A percentile compares a stretch with the other conserved stretches of the same genome.
These are phyloP conservation scores for Zygosaccharomyces bailii DNA, from an alignment of 805 yeast species.

Conservation along the genomic window DNA sequence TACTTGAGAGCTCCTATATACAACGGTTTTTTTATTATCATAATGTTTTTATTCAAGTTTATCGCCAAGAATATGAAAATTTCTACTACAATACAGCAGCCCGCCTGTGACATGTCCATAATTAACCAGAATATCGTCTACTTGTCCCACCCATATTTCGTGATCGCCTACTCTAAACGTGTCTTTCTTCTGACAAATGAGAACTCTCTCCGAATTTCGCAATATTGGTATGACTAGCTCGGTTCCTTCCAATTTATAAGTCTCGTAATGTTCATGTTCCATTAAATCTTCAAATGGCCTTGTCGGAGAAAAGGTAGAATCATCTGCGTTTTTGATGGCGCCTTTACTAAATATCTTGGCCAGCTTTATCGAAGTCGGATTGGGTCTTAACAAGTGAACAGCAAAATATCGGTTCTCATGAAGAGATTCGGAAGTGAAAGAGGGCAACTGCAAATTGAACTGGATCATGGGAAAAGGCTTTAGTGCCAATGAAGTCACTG, in stretches of 20 bases:
- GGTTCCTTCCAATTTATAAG: constrained; percentile 24
- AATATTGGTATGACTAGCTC: constrained; percentile 51
- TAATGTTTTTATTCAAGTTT: constrained; percentile 18
- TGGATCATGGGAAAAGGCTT: constrained; percentile 75
- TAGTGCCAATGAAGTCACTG: constrained; percentile 78
- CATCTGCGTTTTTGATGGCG: constrained; percentile 35
- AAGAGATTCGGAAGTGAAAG: constrained; percentile 67
- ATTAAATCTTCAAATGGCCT: constrained; percentile 52
- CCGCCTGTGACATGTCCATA: constrained; percentile 52
- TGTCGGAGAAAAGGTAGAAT: constrained; percentile 34
- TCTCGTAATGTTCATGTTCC: constrained; percentile 35
- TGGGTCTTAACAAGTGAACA: constrained; percentile 71
- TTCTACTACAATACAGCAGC: constrained; percentile 58
- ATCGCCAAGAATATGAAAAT: constrained; percentile 51
- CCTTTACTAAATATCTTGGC: constrained; percentile 66
- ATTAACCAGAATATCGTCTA: constrained; percentile 48
- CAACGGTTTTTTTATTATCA: neutral
- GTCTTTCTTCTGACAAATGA: constrained; percentile 56
- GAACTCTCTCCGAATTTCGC: constrained; percentile 52
- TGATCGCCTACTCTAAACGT: constrained; percentile 71
- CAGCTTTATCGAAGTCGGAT: constrained; percentile 48
- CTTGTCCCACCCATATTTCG: constrained; percentile 86
- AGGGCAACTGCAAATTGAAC: constrained; percentile 84
- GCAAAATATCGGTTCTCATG: constrained; percentile 62
- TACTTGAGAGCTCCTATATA: neutral